These are phyloP conservation scores for Centaurea solstitialis DNA, from an alignment of 129 eudicot species.

Conservation along the genomic window DNA sequence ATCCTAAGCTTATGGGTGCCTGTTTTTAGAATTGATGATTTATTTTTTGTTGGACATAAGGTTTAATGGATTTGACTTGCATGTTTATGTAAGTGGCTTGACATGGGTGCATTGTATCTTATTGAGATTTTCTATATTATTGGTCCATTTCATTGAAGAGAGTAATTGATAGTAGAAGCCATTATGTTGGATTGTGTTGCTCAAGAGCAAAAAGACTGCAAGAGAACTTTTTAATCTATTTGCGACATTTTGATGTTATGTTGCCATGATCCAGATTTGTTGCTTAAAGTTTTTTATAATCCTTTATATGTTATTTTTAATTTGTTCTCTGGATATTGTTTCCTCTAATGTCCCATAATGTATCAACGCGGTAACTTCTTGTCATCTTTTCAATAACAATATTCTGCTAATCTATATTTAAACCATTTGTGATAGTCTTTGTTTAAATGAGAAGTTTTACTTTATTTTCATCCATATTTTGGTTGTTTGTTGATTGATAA, in stretches of 20 bases:
- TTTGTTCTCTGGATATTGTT: neutral
- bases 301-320: neutral
- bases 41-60: neutral
- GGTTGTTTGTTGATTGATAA: neutral
- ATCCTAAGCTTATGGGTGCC: slow-evolving; percentile 7
- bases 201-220: neutral
- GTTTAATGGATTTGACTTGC: neutral
- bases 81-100: neutral
- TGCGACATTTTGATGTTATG: neutral
- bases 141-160: neutral
- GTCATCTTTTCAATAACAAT: neutral
- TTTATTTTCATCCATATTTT: neutral
- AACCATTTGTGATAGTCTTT: neutral
- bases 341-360: neutral
- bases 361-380: neutral
- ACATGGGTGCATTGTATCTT: neutral
- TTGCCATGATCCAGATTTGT: neutral
- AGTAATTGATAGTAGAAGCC: no score
- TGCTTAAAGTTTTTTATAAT: neutral
- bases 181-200: neutral
- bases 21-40: neutral
- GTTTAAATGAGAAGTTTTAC: neutral
- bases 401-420: neutral
- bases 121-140: neutral
- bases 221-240: neutral